These are phyloP conservation scores for Cyclotella choctawhatcheeana DNA, from an alignment of 108 stramenopile genomes.

Conservation along the genomic window DNA sequence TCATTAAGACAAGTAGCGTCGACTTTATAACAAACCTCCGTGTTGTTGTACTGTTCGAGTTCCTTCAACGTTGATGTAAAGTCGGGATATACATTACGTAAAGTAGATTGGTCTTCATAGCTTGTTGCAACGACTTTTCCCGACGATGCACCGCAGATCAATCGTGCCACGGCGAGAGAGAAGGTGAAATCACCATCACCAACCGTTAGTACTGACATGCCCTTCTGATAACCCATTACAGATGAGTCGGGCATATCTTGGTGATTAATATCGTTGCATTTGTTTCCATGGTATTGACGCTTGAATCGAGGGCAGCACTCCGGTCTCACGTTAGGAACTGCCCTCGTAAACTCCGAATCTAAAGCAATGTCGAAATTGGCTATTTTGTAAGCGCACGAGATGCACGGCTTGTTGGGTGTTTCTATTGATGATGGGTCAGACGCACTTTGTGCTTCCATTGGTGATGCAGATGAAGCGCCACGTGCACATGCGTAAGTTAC, in stretches of 20 bases:
- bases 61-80: constrained; percentile 56
- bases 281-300: background rate
- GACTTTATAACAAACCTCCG: constrained; percentile 55
- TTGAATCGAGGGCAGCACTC: constrained; percentile 68
- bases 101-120: constrained; percentile 71
- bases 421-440: too few relatives aligned
- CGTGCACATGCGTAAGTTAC: constrained; percentile 41
- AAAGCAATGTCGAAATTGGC: constrained; percentile 75
- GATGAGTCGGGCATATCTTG: background rate
- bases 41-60: constrained; percentile 42
- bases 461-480: constrained; percentile 1
- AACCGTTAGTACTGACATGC: constrained; percentile 80
- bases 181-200: constrained; percentile 95
- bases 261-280: background rate
- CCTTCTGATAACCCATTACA: constrained; percentile 58
- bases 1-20: constrained; percentile 77
- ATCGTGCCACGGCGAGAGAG: constrained; percentile 78
- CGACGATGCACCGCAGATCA: constrained; percentile 22
- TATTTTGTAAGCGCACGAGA: constrained; percentile 90
- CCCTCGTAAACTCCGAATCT: constrained; percentile 66
- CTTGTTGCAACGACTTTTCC: constrained; percentile 70
- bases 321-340: constrained; percentile 76
- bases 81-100: constrained; percentile 71
- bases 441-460: too few relatives aligned
- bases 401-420: constrained; percentile 52